Base-by-base conservation (phyloP, 768 basidiomycete genomes). In the Lactifluus echinatus region DNA sequence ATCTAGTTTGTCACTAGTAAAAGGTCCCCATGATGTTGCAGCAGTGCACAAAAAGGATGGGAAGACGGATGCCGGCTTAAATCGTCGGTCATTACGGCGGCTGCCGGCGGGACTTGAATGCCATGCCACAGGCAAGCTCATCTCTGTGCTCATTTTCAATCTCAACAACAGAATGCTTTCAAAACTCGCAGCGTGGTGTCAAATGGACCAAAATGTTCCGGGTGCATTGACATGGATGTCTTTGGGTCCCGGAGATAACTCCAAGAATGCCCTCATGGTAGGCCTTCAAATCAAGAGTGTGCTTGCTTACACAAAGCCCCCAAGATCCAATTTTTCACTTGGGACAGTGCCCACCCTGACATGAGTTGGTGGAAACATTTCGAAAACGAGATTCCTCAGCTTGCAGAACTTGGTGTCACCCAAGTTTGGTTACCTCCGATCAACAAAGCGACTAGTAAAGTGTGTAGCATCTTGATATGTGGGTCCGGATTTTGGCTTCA, bases 391-490 rank as follows among this genome's bases (percentile, higher is more conserved):
- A 71, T 86, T 11, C 84, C 87, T 12, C 71, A 65, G 42, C 76
- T 93, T 19, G 78, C 78, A 4, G 73, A 78, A 44, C 72, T 88
- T 60, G 90, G 89, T 14, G 76, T 90, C 63, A 90, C 89, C 0
- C 87, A 89, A 67, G 75, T 83, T 3, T 93, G 89, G 89, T 71
- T 92, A 31, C 89, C 89, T 33, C 90, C 89, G 6, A 85, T 87
- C 17, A 86, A 87, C 67, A 92, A 90, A 68, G 89, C 85, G 15
- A 84, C 81, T 69, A 70, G 73, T 53, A 77, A 75, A 65, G 87
- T 85, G 58, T 33, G 50, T 60, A 37, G 21, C 26, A 24, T 17
- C 14, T 36, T 37, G 39, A 49, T 33, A 14, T 48, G 4, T 19
- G 29, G 14, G 7, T 34, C n/a, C 26, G 23, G n/a, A 31, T 28